Evolutionary conservation across 352 stramenopile genomes (phyloP).

Genomic region (Globisporangium acanthophoron): DNA sequence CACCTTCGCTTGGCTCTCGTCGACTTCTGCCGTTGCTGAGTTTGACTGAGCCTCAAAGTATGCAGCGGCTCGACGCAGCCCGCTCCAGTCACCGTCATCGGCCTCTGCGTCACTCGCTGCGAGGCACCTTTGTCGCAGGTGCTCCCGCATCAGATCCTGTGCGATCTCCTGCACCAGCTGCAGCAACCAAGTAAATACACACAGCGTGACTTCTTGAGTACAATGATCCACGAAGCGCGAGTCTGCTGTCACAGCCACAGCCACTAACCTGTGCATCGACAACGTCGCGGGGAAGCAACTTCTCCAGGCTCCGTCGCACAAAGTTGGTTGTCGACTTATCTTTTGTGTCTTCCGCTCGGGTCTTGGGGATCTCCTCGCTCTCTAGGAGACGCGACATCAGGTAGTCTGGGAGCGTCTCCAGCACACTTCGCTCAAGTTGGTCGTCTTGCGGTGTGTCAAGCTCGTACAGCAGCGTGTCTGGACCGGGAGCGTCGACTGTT

Average conservation of each 20-base stretch:
- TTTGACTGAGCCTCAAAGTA: conserved; percentile 23
- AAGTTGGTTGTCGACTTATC: not conserved
- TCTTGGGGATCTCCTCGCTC: not conserved
- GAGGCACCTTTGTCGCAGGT: conserved; percentile 6
- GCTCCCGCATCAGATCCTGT: conserved; percentile 28
- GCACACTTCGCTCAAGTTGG: conserved; percentile 21
- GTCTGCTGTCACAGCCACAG: not conserved
- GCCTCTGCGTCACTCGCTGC: not conserved
- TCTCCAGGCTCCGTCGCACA: conserved; percentile 33
- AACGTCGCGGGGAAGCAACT: conserved; percentile 16
- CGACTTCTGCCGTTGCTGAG: not conserved
- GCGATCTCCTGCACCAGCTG: conserved; percentile 27
- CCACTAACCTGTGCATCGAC: conserved; percentile 22
- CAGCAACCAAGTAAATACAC: not conserved
- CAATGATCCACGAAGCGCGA: not conserved
- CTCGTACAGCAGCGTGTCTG: conserved; percentile 1
- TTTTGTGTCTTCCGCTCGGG: not conserved
- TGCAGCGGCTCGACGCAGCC: conserved; percentile 26
- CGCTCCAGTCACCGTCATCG: conserved; percentile 21
- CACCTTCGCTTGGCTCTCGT: not conserved
- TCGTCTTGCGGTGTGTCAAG: conserved; percentile 2
- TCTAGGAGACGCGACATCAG: conserved; percentile 28
- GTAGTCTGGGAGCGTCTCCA: conserved; percentile 11
- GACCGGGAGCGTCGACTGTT: not conserved
- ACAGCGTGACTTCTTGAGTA: not conserved